Evolutionary conservation across 2,329 filamentous ascomycete species (phyloP).

Genomic region (Trichoderma breve): DNA sequence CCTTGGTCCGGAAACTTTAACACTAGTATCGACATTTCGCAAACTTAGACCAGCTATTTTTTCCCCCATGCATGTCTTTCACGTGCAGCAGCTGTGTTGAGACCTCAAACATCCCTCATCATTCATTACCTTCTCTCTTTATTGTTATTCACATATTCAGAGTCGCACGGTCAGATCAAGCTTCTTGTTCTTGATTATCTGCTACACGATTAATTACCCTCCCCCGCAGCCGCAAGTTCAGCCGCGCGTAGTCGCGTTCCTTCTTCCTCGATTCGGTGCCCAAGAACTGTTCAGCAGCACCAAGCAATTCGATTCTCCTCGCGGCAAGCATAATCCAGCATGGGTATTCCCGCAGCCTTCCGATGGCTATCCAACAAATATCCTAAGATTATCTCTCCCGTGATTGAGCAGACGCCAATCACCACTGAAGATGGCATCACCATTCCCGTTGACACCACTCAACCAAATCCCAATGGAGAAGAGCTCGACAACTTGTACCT

Average conservation of each 20-base stretch:
- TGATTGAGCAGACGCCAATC: constrained; percentile 80
- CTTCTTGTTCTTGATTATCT: no score
- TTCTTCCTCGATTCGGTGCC: background rate
- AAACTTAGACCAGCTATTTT: background rate
- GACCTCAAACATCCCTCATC: background rate
- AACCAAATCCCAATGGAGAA: constrained; percentile 92
- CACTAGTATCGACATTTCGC: background rate
- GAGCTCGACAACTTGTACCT: constrained; percentile 98
- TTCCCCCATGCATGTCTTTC: background rate
- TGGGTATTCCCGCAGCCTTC: constrained; percentile 95
- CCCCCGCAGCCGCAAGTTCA: background rate
- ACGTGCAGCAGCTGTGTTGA: background rate
- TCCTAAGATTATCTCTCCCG: constrained; percentile 91
- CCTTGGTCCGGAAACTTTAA: background rate
- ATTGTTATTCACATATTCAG: background rate
- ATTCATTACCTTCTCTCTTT: background rate
- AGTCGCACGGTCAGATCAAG: background rate
- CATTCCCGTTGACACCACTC: constrained; percentile 80
- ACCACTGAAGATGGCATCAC: constrained; percentile 76
- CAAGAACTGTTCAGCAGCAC: background rate
- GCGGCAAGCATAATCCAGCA: constrained; percentile 39
- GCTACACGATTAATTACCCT: background rate
- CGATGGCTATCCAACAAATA: constrained; percentile 97
- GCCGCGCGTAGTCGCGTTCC: background rate
- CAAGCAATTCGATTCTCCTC: background rate